Base-by-base conservation (phyloP, 495 filamentous ascomycete species). In the Annulohypoxylon stygium region DNA sequence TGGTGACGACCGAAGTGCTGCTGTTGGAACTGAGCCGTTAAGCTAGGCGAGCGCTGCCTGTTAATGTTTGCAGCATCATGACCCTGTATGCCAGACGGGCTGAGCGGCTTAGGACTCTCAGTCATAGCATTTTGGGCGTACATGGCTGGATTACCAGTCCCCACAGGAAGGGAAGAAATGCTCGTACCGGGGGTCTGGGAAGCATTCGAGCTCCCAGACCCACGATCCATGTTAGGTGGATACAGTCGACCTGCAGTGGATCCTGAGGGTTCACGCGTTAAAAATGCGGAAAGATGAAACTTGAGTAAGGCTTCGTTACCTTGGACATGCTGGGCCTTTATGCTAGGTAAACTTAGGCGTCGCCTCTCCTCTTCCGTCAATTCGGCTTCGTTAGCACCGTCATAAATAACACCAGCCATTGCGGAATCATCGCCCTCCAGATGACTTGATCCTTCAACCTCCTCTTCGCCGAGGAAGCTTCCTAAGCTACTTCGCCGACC, bases 401-500 rank as follows among this genome's bases (percentile, higher is more conserved):
- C 92, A 71, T 95, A 92, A 79, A 82, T 88, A 47, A 96, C 82
- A 16, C 92, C 93, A 67, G 93, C 87, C 93, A 97, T 95, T 62
- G 84, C 83, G 43, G 93, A 91, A 14, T 93, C 90, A 43, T 90
- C 87, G n/a, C 83, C 86, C 37, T 91, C 92, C 1, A 86, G 87
- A 33, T 72, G 80, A 59, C 82, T 80, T 6, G 79, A 71, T 0
- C 81, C 85, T 39, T 87, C 86, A 54, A 88, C 88, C 57, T 94
- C 91, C 51, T 95, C 95, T 51, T 97, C 94, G 12, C 89, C 89
- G 4, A 87, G 90, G 78, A 94, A 96, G 78, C 93, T 91, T 25
- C 93, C 92, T 87, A 95, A 91, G 77, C 93, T 98, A 25, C 92
- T 88, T 65, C 96, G 85, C 53, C 96, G 88, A 50, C 96, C 96